Base-by-base conservation (phyloP, 352 stramenopile species). In the Aphanomyces astaci region DNA sequence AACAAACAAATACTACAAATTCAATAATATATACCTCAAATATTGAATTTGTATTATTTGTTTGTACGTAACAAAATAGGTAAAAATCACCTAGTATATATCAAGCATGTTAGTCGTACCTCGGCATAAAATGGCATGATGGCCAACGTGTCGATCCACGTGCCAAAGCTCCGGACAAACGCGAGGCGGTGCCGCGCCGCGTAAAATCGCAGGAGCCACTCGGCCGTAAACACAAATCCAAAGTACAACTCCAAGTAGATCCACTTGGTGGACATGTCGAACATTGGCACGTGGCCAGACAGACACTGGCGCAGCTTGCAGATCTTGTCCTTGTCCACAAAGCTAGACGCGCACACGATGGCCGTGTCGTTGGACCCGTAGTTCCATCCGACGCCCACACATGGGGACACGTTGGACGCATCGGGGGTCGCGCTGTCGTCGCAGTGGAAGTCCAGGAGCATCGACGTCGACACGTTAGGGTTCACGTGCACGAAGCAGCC, bases 171-270 rank as follows among this genome's bases (percentile, higher is more conserved):
- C 13, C 64, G 74, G 68, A 84, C 76, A 25, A 90, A 80, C 2
- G 72, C 52, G 0, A 57, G 67, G 0, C 72, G 72, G 24, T 83
- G 62, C 2, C 76, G 75, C 0, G 70, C 79, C 2, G 78, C 77
- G 51, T 80, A 84, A 57, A 89, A 85, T 1, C 81, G 81, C 11
- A 91, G 60, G 9, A 73, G 39, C 28, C 90, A 66, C 48, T 93
- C 83, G n/a, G 73, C 4, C 40, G 75, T 75, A 60, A 93, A 93
- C 3, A 71, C 31, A 3, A 82, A 51, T 0, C 81, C 83, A 45
- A 91, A 89, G 5, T 71, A 72, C 75, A 74, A 89, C 51, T 93
- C 85, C 36, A 90, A 80, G 63, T 84, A 90, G 54, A 90, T 84
- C 84, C 84, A 92, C 39, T 88, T 81, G 15, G 76, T 76, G 22